Base-by-base conservation (phyloP, 1,284 basidiomycete species). In the Leccinum pachyderme region DNA sequence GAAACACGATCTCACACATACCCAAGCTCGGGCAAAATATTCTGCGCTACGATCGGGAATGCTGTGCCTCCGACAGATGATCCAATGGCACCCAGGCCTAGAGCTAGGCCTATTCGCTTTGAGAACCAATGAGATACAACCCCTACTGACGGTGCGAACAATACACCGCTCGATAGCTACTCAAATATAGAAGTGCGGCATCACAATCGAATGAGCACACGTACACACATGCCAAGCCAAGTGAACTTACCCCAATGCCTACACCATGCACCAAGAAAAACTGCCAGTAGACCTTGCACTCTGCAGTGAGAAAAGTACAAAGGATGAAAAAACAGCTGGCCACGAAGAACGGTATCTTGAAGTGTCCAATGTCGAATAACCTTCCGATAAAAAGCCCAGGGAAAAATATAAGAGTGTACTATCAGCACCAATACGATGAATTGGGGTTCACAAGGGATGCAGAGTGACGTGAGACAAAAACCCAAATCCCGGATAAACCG, bases 251-350 rank as follows among this genome's bases (percentile, higher is more conserved):
- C 15, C 77, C 78, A 25, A 73, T 57, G 4, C 69, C 70, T n/a
- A 79, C 52, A 1, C 77, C 79, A 49, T 81, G 78, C 33, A 70
- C 75, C 3, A 81, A 71, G 15, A 80, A 52, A 47, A 79, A 72
- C 39, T 48, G 47, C 46, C 29, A 83, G 61, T 78, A 83, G 57
- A 70, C 53, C 4, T 59, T 75, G 51, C 78, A 77, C 59, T 82
- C 71, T 0, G 77, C 72, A 27, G 35, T 32, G 53, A 82, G 68
- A 63, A 82, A 76, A 1, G 77, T 72, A 35, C 71, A 73, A 5
- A 74, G 60, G 18, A 78, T 67, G 41, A 81, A 70, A 15, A 77
- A 47, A 5, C 62, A 55, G 33, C 32, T 48, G 13, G 31, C 47
- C 5, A 35, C 7, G 8, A 35, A 35, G 32, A 32, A 48, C 15